phyloP scores from a whole-genome alignment of 2,329 filamentous ascomycete species.

The Dothideomycetes sp. region DNA sequence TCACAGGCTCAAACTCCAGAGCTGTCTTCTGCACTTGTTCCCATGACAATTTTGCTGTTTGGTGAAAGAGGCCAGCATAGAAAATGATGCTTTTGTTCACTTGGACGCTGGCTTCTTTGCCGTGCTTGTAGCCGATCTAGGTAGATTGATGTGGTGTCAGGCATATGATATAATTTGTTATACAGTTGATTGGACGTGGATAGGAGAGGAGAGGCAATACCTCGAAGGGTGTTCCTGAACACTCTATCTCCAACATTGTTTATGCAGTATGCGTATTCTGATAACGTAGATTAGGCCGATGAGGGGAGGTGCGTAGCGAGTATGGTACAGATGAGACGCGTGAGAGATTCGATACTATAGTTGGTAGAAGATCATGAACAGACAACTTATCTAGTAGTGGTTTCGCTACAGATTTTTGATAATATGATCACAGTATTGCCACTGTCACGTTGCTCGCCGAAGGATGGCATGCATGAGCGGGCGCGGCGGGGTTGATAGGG shows the following conservation, averaged over 20 bases:
- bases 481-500: too few species aligned
- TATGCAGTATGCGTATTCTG: too few species aligned
- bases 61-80: constrained; percentile 36
- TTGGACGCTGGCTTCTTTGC: constrained; percentile 26
- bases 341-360: too few species aligned
- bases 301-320: too few species aligned
- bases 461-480: too few species aligned
- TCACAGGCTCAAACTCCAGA: constrained; percentile 33
- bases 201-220: constrained; percentile 13
- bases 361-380: too few species aligned
- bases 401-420: too few species aligned
- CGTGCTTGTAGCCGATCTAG: constrained; percentile 41
- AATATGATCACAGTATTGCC: too few species aligned
- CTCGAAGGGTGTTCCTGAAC: constrained; percentile 32
- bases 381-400: too few species aligned
- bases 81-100: constrained; percentile 34
- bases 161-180: not conserved
- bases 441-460: too few species aligned
- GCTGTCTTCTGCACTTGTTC: constrained; percentile 33
- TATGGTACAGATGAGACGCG: too few species aligned
- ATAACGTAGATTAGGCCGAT: too few species aligned
- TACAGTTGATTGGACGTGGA: not conserved
- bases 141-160: constrained; percentile 16
- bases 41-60: constrained; percentile 38
- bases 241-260: constrained; percentile 28